These are phyloP conservation scores for Symbiodinium pilosum DNA, from an alignment of 73 alveolate genomes.

Conservation along the genomic window DNA sequence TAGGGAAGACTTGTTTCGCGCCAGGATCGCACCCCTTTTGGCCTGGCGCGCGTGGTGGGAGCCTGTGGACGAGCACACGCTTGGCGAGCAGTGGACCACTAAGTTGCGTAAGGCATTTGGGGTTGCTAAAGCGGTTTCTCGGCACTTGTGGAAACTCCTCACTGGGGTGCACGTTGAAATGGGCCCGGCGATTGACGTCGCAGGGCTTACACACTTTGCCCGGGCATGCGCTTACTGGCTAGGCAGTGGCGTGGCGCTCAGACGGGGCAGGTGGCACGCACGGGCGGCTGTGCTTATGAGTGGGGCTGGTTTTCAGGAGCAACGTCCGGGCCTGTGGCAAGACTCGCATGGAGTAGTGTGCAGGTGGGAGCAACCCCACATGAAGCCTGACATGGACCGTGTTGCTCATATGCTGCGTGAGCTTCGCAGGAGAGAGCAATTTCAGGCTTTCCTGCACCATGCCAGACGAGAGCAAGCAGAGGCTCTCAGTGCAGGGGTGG, in stretches of 20 bases:
- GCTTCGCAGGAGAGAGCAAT: background rate
- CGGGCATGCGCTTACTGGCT: background rate
- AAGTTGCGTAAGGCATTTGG: background rate
- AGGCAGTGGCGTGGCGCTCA: background rate
- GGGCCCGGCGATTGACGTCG: background rate
- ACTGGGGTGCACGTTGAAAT: background rate
- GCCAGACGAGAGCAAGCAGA: background rate
- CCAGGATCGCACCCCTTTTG: background rate
- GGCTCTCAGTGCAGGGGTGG: background rate
- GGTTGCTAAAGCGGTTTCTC: background rate
- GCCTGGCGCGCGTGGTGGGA: slow-evolving; percentile 3
- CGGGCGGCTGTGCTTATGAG: background rate
- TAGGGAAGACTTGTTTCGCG: background rate
- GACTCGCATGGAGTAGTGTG: background rate
- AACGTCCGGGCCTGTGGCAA: background rate
- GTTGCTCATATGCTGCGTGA: background rate
- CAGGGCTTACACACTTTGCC: background rate
- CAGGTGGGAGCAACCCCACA: background rate
- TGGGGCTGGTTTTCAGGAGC: background rate
- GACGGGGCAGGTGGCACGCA: background rate
- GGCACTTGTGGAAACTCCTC: background rate
- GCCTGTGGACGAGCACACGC: background rate
- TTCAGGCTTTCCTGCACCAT: background rate
- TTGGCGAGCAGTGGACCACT: background rate
- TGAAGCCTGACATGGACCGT: background rate